Percentiles rank a stretch among this genome's conserved stretches.
Evolutionary conservation across 495 filamentous ascomycete genomes (phyloP).

Genomic region (Podospora bellae-mahoneyi): DNA sequence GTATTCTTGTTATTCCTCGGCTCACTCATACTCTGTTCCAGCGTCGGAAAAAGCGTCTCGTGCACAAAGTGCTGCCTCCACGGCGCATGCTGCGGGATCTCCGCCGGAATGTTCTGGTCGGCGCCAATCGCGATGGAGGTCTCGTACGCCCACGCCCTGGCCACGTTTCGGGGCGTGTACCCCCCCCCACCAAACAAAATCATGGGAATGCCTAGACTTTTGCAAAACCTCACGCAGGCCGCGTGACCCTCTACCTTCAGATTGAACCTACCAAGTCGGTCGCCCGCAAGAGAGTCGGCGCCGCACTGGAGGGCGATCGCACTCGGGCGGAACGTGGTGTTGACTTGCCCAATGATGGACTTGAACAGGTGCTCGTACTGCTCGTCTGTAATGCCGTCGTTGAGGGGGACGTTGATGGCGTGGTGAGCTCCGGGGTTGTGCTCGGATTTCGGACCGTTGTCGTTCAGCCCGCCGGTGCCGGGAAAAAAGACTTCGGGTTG

Average conservation of each 20-base stretch:
- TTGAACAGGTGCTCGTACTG: conserved; percentile 85
- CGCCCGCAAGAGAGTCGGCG: conserved; percentile 90
- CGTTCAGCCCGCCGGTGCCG: conserved; percentile 87
- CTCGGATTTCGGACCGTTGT: conserved; percentile 80
- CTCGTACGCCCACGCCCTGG: conserved; percentile 93
- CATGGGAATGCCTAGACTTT: conserved; percentile 70
- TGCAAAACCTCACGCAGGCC: conserved; percentile 83
- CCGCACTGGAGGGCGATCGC: conserved; percentile 96
- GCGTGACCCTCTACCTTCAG: conserved; percentile 92
- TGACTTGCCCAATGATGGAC: conserved; percentile 68
- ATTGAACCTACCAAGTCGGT: conserved; percentile 93
- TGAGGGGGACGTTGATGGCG: conserved; percentile 90
- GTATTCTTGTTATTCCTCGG: conserved; percentile 73
- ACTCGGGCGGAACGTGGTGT: conserved; percentile 71
- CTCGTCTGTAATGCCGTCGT: conserved; percentile 92
- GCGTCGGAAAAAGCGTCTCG: conserved; percentile 73
- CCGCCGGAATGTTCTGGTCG: conserved; percentile 63
- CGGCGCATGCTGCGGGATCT: conserved; percentile 66
- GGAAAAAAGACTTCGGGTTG: conserved; percentile 87
- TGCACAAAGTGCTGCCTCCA: conserved; percentile 82
- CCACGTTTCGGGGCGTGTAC: conserved; percentile 97
- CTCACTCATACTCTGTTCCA: conserved; percentile 61
- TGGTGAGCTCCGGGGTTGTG: conserved; percentile 91
- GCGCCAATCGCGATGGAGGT: conserved; percentile 84
- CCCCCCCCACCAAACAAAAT: conserved; percentile 92